These are phyloP conservation scores for Amanita rimosa DNA, from an alignment of 768 basidiomycete genomes.

Conservation along the genomic window DNA sequence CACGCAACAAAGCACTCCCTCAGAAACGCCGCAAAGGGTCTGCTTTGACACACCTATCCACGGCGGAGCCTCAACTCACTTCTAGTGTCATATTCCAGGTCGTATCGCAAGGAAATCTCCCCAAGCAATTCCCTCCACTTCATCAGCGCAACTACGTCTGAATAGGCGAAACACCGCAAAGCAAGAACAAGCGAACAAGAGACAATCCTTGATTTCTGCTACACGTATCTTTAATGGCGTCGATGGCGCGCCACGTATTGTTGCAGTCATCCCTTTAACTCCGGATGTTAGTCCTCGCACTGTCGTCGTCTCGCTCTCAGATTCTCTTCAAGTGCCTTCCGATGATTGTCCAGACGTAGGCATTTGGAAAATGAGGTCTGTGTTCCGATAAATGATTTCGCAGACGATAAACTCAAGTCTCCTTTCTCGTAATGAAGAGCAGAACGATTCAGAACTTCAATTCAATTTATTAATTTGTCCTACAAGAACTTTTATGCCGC, in stretches of 20 bases:
- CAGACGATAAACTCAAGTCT: slow-evolving; percentile 3
- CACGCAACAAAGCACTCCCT: slow-evolving; percentile 79
- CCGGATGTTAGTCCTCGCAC: slow-evolving; percentile 44
- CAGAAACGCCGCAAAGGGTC: slow-evolving; percentile 81
- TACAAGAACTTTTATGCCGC: slow-evolving; percentile 65
- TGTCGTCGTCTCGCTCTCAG: slow-evolving; percentile 46
- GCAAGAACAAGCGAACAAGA: slow-evolving; percentile 68
- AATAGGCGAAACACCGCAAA: slow-evolving; percentile 82
- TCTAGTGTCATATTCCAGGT: slow-evolving; percentile 25
- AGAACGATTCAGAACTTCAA: slow-evolving; percentile 81
- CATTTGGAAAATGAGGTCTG: slow-evolving; percentile 60
- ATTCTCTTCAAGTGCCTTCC: slow-evolving; percentile 42
- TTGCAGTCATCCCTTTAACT: slow-evolving; percentile 79
- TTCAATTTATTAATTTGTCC: slow-evolving; percentile 76
- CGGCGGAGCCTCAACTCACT: not conserved
- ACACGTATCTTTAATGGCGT: slow-evolving; percentile 71
- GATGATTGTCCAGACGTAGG: slow-evolving; percentile 43
- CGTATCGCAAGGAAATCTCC: slow-evolving; percentile 42
- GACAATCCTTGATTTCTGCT: slow-evolving; percentile 53
- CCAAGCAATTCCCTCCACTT: slow-evolving; percentile 39
- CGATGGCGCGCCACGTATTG: slow-evolving; percentile 74
- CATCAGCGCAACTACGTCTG: slow-evolving; percentile 55
- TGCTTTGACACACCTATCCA: not conserved
- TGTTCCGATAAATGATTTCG: slow-evolving; percentile 4
- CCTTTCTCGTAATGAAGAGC: slow-evolving; percentile 34